Evolutionary conservation across 495 filamentous ascomycete genomes (phyloP).

Genomic region (Gamarada debralockiae): DNA sequence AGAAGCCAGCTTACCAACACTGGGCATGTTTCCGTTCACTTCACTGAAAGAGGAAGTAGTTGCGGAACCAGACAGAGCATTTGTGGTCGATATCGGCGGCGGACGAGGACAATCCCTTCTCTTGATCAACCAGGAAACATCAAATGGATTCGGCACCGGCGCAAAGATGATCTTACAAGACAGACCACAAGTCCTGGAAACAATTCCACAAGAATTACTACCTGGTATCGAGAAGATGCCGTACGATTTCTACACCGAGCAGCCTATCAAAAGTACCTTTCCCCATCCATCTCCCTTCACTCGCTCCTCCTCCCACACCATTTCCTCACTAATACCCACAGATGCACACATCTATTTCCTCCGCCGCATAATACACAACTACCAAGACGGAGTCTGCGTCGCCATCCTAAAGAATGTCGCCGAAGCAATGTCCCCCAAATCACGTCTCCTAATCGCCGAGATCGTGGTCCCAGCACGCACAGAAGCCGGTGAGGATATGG

Average conservation of each 20-base stretch:
- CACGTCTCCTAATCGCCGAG: constrained; percentile 13
- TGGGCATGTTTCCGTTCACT: constrained; percentile 26
- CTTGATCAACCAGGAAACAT: constrained; percentile 26
- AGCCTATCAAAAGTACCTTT: constrained; percentile 45
- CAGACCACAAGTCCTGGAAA: constrained; percentile 35
- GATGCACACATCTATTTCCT: constrained; percentile 31
- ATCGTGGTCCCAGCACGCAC: constrained; percentile 10
- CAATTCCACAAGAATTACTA: constrained; percentile 13
- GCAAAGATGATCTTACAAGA: constrained; percentile 53
- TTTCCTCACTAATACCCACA: background rate
- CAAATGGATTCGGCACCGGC: background rate
- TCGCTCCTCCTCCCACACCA: background rate
- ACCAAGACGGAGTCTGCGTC: constrained; percentile 21
- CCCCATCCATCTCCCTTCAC: background rate
- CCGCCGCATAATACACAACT: constrained; percentile 31
- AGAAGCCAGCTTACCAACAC: constrained; percentile 16
- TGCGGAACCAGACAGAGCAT: constrained; percentile 1
- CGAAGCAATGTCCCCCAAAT: constrained; percentile 26
- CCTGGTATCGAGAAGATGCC: constrained; percentile 40
- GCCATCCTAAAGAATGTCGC: constrained; percentile 27
- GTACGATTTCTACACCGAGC: constrained; percentile 47
- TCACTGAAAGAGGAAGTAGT: constrained; percentile 1
- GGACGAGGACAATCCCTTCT: constrained; percentile 27
- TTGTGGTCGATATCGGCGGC: constrained; percentile 28
- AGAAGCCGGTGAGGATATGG: too few species aligned